Base-by-base conservation (phyloP, 1,139 yeast genomes). In the Candida neerlandica region DNA sequence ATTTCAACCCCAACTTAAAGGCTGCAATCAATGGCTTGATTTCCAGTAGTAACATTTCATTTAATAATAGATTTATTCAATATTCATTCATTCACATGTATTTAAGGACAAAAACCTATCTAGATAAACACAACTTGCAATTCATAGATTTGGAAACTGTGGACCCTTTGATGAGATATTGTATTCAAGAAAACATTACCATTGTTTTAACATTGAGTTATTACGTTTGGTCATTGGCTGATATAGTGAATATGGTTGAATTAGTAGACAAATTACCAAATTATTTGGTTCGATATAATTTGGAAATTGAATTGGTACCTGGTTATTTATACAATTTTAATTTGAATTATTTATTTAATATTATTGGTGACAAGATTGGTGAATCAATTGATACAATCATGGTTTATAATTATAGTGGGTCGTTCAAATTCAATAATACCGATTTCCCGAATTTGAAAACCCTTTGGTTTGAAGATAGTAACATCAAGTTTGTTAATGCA, bases 251-350 rank as follows among this genome's bases (percentile, higher is more conserved):
- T 23, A 56, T 61, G 33, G 34, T 54, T 12, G 46, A 42, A 12
- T 26, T 60, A 29, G 21, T 58, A 3, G 27, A 34, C 23, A 44
- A 38, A 21, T 33, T 50, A 29, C 41, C 41, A 41, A 14, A 41
- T 40, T 21, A 40, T 43, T 15, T 27, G 19, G 15, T 52, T 15
- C 44, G 48, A 5, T 61, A 54, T 43, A 47, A 63, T 47, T 43
- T 65, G 3, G 70, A 65, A 45, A 23, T 65, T 15, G 69, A 64
- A 45, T 56, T 65, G 42, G 61, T 61, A 30, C 58, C 62, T 2
- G 63, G 57, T 3, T 49, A 62, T 6, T 48, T 56, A 38, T 57
- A 55, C 16, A 26, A 51, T 18, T 44, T 65, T 1, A 54, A 55
- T 44, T 38, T 63, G 12, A 50, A 49, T 32, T 18, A 41, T 27